phyloP scores from a whole-genome alignment of 2,329 filamentous ascomycete species.

The Aspergillus ustus region DNA sequence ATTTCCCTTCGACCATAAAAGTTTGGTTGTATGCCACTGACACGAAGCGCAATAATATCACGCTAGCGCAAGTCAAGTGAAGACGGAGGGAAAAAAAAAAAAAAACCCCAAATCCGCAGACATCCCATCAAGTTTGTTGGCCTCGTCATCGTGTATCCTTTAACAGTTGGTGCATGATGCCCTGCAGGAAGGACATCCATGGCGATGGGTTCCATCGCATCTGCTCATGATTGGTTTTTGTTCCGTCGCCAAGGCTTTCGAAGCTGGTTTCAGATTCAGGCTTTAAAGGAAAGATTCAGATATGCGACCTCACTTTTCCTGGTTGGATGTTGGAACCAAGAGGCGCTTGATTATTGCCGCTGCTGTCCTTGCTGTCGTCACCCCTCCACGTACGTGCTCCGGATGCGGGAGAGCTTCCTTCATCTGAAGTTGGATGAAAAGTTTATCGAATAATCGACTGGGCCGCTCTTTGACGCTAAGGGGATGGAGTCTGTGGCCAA shows the following conservation, averaged over 20 bases:
- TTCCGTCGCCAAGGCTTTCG: slow-evolving; percentile 22
- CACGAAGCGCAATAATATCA: neutral
- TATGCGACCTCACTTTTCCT: slow-evolving; percentile 15
- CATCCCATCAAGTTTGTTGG: neutral
- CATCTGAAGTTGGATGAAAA: neutral
- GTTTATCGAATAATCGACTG: neutral
- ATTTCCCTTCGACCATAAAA: neutral
- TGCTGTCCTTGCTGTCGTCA: slow-evolving; percentile 8
- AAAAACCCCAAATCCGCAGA: neutral
- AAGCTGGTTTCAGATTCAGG: slow-evolving; percentile 24
- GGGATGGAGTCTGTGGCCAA: slow-evolving; percentile 17
- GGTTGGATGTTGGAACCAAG: neutral
- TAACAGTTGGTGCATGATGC: slow-evolving; percentile 6
- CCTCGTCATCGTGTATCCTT: slow-evolving; percentile 5
- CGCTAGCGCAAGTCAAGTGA: slow-evolving; percentile 1
- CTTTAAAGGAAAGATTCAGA: slow-evolving; percentile 14
- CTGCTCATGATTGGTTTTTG: slow-evolving; percentile 19
- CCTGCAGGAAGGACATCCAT: slow-evolving; percentile 12
- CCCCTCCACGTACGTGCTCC: neutral
- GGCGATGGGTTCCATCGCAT: slow-evolving; percentile 8
- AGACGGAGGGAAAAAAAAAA: neutral
- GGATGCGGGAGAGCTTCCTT: neutral
- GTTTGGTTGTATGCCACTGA: neutral
- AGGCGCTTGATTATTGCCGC: slow-evolving; percentile 2
- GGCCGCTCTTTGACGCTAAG: slow-evolving; percentile 15